Base-by-base conservation (phyloP, 495 filamentous ascomycete genomes). In the Chaetomium cochliodes region DNA sequence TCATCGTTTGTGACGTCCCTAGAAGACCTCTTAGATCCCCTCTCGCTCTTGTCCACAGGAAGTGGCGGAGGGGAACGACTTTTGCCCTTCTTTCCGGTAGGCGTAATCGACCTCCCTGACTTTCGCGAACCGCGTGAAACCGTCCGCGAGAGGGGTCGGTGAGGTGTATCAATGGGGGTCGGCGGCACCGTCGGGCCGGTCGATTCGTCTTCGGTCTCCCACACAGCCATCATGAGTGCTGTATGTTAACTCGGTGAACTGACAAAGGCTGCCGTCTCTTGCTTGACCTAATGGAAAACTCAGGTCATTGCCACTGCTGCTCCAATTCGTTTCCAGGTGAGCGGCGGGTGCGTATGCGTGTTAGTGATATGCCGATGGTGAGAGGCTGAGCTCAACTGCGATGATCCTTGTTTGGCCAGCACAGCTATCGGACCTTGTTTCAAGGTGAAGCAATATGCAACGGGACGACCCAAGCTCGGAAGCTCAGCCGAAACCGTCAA, bases 101-200 rank as follows among this genome's bases (percentile, higher is more conserved):
- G 84, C 18, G 90, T 92, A 15, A 85, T 63, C 6, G 83, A 84
- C 49, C 81, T 73, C 33, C 77, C 73, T n/a, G 80, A 82, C 57
- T 72, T 79, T 53, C 75, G 79, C 54, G 85, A 85, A 51, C 77
- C 66, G 67, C 81, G 77, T 28, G 87, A 85, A 11, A 86, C 85
- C 37, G 84, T 85, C 69, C 81, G 77, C 37, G 87, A 84, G 16
- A 86, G 85, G 15, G 84, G 83, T 67, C 87, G 80, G 66, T 86
- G 88, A 8, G 88, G 86, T 18, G 86, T 88, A 47, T 87, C 85
- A 23, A 84, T 80, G 22, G 90, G 89, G 52, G 87, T 85, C 37
- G 91, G 88, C 23, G 82, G 78, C 25, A 75, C 79, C 53, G 81
- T 75, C 67, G 79, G 76, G 65, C 67, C 74, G 62, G 69, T 77